A percentile compares a stretch with the other conserved stretches of the same genome.
Conservation (phyloP, 2,329 filamentous ascomycete genomes). For the Dendryphion nanum region DNA sequence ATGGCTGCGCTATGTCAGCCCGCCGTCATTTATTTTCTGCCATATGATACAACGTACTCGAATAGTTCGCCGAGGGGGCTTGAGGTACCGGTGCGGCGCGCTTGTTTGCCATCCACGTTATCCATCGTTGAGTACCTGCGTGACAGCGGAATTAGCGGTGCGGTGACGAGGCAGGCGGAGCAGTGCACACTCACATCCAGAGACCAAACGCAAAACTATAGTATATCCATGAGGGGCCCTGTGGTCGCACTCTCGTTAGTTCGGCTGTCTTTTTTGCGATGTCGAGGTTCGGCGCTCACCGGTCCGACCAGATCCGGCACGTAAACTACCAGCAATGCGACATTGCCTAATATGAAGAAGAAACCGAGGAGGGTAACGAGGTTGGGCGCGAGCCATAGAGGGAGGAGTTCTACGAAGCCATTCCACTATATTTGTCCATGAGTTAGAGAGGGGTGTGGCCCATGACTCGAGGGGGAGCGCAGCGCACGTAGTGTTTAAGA, state of each 20-base stretch:
- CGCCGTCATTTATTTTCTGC: conserved; percentile 2
- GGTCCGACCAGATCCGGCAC: conserved; percentile 91
- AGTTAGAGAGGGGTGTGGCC: conserved; percentile 18
- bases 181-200: conserved; percentile 72
- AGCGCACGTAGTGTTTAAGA: conserved; percentile 86
- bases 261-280: not conserved
- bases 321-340: conserved; percentile 70
- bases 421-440: conserved; percentile 71
- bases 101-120: conserved; percentile 98
- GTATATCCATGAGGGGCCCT: conserved; percentile 90
- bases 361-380: conserved; percentile 96
- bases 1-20: conserved; percentile 53
- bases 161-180: not conserved
- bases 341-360: conserved; percentile 86
- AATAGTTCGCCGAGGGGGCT: conserved; percentile 95
- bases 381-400: conserved; percentile 95
- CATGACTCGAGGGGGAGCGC: conserved; percentile 1
- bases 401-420: conserved; percentile 85
- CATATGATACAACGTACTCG: conserved; percentile 56
- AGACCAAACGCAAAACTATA: conserved; percentile 93
- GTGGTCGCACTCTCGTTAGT: conserved; percentile 13
- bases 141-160: conserved; percentile 11
- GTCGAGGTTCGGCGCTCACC: conserved; percentile 52
- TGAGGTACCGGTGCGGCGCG: conserved; percentile 88
- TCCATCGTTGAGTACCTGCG: conserved; percentile 87